Evolutionary conservation across 257 asterid genomes (phyloP).

Genomic region (Capsicum chinense): DNA sequence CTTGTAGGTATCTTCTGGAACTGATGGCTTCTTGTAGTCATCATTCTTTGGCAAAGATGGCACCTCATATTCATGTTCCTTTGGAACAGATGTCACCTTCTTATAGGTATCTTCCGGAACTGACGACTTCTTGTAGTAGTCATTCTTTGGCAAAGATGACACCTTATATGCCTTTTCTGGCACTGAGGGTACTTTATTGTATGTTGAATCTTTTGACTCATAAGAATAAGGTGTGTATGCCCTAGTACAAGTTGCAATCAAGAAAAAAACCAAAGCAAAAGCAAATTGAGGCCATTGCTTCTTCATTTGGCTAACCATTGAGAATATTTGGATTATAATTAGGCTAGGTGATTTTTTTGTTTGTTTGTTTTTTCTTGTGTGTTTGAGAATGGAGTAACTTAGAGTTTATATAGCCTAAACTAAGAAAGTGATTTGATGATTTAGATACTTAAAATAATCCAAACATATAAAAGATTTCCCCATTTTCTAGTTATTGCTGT

Average conservation of each 20-base stretch:
- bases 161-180: too few relatives aligned
- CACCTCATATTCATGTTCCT: not conserved
- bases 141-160: too few relatives aligned
- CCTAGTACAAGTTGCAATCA: not conserved
- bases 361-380: not conserved
- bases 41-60: not conserved
- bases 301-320: slow-evolving; percentile 9
- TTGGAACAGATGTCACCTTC: not conserved
- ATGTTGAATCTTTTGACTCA: not conserved
- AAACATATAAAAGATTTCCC: not conserved
- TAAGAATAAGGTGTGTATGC: slow-evolving; percentile 19
- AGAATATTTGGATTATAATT: not conserved
- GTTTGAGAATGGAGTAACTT: not conserved
- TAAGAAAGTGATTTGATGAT: not conserved
- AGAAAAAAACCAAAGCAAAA: not conserved
- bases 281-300: not conserved
- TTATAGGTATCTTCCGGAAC: not conserved
- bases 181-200: not conserved
- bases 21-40: not conserved
- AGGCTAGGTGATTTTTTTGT: not conserved
- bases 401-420: not conserved
- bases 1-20: not conserved
- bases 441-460: not conserved
- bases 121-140: not conserved
- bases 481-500: not conserved